These are phyloP conservation scores for Paulownia fortunei DNA, from an alignment of 257 asterid genomes.

Conservation along the genomic window DNA sequence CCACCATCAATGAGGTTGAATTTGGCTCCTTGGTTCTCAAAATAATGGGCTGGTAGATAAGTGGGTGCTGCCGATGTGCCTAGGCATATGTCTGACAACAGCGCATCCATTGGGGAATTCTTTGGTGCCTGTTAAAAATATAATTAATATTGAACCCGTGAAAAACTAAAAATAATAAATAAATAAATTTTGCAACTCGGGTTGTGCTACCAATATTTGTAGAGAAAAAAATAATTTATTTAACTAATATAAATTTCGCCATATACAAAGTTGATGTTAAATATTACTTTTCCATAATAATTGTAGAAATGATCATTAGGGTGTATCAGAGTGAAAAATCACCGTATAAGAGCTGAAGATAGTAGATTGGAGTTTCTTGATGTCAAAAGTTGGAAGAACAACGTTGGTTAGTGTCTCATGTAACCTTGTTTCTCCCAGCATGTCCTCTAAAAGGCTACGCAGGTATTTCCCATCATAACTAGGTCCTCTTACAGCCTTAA, in stretches of 20 bases:
- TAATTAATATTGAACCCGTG: neutral
- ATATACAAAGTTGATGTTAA: too few species aligned
- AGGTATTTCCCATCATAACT: constrained; percentile 41
- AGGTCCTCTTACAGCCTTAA: constrained; percentile 38
- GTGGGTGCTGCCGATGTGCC: constrained; percentile 59
- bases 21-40: constrained; percentile 42
- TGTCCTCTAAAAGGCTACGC: constrained; percentile 18
- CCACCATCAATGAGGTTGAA: constrained; percentile 63
- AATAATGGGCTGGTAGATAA: constrained; percentile 47
- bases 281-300: too few species aligned
- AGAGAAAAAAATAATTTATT: too few species aligned
- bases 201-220: too few species aligned
- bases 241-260: too few species aligned
- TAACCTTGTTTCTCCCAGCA: constrained; percentile 34
- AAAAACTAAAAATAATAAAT: neutral
- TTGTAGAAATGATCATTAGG: too few species aligned
- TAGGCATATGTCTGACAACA: constrained; percentile 52
- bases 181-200: too few species aligned
- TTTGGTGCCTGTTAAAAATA: constrained; percentile 23
- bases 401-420: constrained; percentile 40
- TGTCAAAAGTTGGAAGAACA: constrained; percentile 43
- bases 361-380: constrained; percentile 40
- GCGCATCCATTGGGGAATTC: constrained; percentile 37
- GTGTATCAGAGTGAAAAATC: neutral
- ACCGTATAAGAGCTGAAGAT: constrained; percentile 43